Evolutionary conservation across 108 stramenopile species (phyloP), one percentile per base, ranked within the genome.

Genomic region (Mayamaea pseudoterrestris): DNA sequence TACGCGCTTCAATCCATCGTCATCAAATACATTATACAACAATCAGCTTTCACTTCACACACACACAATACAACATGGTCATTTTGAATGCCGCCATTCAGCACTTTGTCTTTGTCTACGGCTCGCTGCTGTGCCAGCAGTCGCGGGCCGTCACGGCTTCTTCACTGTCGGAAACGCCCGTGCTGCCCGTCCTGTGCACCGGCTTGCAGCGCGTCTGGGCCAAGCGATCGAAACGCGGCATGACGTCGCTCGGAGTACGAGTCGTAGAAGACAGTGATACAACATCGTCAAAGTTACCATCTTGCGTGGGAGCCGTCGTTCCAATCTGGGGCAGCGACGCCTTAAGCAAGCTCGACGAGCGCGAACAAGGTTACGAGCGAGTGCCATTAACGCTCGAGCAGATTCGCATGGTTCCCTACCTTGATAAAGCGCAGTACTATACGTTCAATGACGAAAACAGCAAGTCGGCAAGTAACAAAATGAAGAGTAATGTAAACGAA

Each of bases 21-120:
- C n/a, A n/a, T n/a, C n/a, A n/a, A n/a, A n/a, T n/a, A n/a, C n/a
- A n/a, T n/a, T n/a, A n/a, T n/a, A n/a, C n/a, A n/a, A n/a, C n/a
- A n/a, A n/a, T n/a, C n/a, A n/a, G n/a, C n/a, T n/a, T n/a, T n/a
- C n/a, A n/a, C n/a, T n/a, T n/a, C n/a, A n/a, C n/a, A n/a, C n/a
- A n/a, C n/a, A n/a, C n/a, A n/a, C n/a, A n/a, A n/a, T n/a, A n/a
- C n/a, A n/a, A n/a, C n/a, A n/a, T n/a, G n/a, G n/a, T n/a, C n/a
- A n/a, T n/a, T n/a, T n/a, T n/a, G n/a, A n/a, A n/a, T n/a, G n/a
- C n/a, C n/a, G n/a, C n/a, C n/a, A n/a, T n/a, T n/a, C n/a, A n/a
- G n/a, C n/a, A n/a, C n/a, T n/a, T n/a, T n/a, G 60, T 82, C 32
- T 78, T 82, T 61, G 80, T 74, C 6, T 83, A 76, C 50, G 81